Base-by-base conservation (phyloP, 257 asterid species). In the Solanum etuberosum region DNA sequence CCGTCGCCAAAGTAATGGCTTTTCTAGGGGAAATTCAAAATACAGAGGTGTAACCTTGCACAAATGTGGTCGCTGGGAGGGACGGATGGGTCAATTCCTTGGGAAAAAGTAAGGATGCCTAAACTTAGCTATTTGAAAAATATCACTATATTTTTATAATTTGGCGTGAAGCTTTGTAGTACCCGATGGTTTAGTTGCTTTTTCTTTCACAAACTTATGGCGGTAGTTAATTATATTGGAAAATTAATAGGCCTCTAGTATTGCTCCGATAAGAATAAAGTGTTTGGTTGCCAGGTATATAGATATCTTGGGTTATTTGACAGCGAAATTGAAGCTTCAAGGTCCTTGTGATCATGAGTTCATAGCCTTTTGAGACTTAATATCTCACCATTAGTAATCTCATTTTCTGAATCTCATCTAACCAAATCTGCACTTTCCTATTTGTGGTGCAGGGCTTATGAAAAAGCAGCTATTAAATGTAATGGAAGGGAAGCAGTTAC, bases 31-130 rank as follows among this genome's bases (percentile, higher is more conserved):
- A 86, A 97, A 97, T 92, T 95, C 99, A 1, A 95, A 95, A 90
- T 97, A 93, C 90, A 94, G 99, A 89, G 99, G 99, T 84, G 99
- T 94, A 46, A 97, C 98, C 29, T 90, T 97, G 91, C 99, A 97
- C 63, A 54, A 54, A 54, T 54, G 63, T 54, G n/a, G 63, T 38
- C 42, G 42, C 1, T 38, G 42, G 42, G 98, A 97, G 92, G 95
- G 98, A 29, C 93, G 98, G 54, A 93, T 97, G 98, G 98, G 98
- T 90, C 99, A 97, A 86, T 94, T 94, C 48, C 91, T 94, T 42
- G 98, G 98, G 88, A 95, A 97, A 94, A 95, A 94, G 99, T 97
- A 91, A 91, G 87, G 32, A 48, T 14, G 32, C 85, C 16, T 12
- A 5, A 73, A 73, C 21, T 16, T 73, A 73, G 31, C 82, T 8